Evolutionary conservation across 2,329 filamentous ascomycete genomes (phyloP).

Genomic region (Ramularia endophylla): DNA sequence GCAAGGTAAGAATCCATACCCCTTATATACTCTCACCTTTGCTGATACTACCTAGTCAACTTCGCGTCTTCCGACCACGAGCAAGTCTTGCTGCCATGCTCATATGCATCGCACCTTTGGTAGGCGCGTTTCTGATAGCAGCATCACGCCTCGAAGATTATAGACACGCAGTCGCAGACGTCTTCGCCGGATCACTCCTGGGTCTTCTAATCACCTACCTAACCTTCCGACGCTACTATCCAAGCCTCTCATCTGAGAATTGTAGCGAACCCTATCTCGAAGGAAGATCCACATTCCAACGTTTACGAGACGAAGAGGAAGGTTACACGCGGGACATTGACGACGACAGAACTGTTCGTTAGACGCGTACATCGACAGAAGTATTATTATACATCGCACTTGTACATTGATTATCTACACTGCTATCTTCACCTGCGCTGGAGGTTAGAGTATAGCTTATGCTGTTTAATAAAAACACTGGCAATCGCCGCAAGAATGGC

Average conservation of each 20-base stretch:
- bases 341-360: background rate
- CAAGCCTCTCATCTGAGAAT: conserved; percentile 42
- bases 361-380: too few species aligned
- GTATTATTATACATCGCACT: too few species aligned
- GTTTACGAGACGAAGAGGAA: conserved; percentile 43
- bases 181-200: conserved; percentile 50
- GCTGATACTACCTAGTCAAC: conserved; percentile 39
- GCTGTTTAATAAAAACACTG: conserved; percentile 68
- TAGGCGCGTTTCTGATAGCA: conserved; percentile 55
- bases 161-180: conserved; percentile 59
- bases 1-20: conserved; percentile 38
- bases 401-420: too few species aligned
- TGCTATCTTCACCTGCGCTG: conserved; percentile 34
- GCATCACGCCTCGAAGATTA: conserved; percentile 59
- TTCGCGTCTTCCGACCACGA: conserved; percentile 53
- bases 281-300: conserved; percentile 27
- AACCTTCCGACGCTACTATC: conserved; percentile 57
- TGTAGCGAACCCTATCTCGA: conserved; percentile 48
- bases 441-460: conserved; percentile 68
- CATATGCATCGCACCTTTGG: conserved; percentile 49
- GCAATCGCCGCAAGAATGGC: conserved; percentile 54
- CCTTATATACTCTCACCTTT: background rate
- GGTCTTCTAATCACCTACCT: conserved; percentile 52
- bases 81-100: conserved; percentile 52
- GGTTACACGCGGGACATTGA: conserved; percentile 10